A percentile compares a stretch with the other conserved stretches of the same genome.
These are phyloP conservation scores for Emmonsiellopsis sp. DNA, from an alignment of 2,329 filamentous ascomycete species.

Conservation along the genomic window DNA sequence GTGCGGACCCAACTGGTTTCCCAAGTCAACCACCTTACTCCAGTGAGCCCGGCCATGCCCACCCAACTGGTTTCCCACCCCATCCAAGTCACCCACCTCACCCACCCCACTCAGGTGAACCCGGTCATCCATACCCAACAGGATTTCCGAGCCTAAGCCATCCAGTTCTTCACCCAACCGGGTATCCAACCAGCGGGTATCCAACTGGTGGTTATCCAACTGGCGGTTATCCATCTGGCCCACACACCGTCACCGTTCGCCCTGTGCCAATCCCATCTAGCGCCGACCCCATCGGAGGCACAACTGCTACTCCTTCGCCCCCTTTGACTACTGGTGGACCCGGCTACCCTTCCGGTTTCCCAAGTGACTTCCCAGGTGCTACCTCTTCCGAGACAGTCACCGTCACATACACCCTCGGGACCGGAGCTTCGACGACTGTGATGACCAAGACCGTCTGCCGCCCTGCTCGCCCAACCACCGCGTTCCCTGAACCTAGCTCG, in stretches of 20 bases:
- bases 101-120: no score
- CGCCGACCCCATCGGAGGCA: neutral
- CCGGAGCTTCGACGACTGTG: constrained; percentile 26
- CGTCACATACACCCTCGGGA: constrained; percentile 32
- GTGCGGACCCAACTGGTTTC: no score
- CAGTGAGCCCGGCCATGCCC: no score
- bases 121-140: no score
- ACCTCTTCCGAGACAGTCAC: constrained; percentile 18
- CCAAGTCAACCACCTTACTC: no score
- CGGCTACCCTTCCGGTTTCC: constrained; percentile 3
- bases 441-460: constrained; percentile 30
- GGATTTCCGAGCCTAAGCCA: no score
- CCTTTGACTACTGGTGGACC: neutral
- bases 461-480: constrained; percentile 18
- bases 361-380: neutral
- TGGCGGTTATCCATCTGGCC: no score
- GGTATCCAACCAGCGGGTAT: no score
- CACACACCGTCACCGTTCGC: neutral
- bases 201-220: no score
- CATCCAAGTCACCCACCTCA: no score
- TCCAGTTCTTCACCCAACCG: no score
- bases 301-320: neutral
- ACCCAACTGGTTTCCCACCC: no score
- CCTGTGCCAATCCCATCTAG: neutral
- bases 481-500: neutral